A percentile compares a stretch with the other conserved stretches of the same genome.
These are phyloP conservation scores for Torulaspora gathmanii DNA, from an alignment of 805 yeast species.

Conservation along the genomic window DNA sequence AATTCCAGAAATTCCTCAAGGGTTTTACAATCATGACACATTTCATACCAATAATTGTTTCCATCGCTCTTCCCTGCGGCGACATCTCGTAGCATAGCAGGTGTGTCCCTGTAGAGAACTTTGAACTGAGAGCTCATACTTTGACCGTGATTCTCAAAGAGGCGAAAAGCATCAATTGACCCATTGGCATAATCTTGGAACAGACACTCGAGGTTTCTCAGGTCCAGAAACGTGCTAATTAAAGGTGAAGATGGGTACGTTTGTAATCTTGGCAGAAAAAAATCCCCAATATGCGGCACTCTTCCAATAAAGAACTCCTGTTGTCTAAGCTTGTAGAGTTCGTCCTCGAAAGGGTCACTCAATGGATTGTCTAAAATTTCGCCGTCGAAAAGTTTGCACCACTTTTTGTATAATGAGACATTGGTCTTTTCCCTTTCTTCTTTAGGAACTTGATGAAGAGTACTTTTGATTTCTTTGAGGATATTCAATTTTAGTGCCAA, in stretches of 20 bases:
- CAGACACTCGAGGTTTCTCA: slow-evolving; percentile 16
- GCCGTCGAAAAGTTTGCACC: slow-evolving; percentile 26
- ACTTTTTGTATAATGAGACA: slow-evolving; percentile 24
- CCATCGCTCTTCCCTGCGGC: slow-evolving; percentile 7
- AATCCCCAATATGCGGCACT: slow-evolving; percentile 33
- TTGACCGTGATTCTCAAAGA: slow-evolving; percentile 26
- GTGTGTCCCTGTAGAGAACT: slow-evolving; percentile 29
- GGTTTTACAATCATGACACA: slow-evolving; percentile 26
- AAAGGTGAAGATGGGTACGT: slow-evolving; percentile 13
- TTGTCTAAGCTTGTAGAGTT: slow-evolving; percentile 26
- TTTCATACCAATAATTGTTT: slow-evolving; percentile 32
- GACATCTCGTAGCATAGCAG: slow-evolving; percentile 21
- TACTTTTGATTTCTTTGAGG: slow-evolving; percentile 20
- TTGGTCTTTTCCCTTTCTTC: slow-evolving; percentile 14
- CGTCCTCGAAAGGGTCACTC: slow-evolving; percentile 28
- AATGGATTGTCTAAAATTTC: slow-evolving; percentile 29
- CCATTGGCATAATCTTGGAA: slow-evolving; percentile 25
- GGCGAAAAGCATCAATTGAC: slow-evolving; percentile 20
- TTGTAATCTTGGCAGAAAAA: slow-evolving; percentile 30
- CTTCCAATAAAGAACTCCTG: slow-evolving; percentile 34
- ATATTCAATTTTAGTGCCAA: slow-evolving; percentile 20
- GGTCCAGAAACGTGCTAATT: slow-evolving; percentile 22
- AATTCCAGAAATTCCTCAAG: slow-evolving; percentile 23
- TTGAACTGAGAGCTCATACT: slow-evolving; percentile 25
- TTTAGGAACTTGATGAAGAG: slow-evolving; percentile 13